A percentile compares a stretch with the other conserved stretches of the same genome.
Evolutionary conservation across 768 basidiomycete genomes (phyloP).

Genomic region (Tulasnella sp.): DNA sequence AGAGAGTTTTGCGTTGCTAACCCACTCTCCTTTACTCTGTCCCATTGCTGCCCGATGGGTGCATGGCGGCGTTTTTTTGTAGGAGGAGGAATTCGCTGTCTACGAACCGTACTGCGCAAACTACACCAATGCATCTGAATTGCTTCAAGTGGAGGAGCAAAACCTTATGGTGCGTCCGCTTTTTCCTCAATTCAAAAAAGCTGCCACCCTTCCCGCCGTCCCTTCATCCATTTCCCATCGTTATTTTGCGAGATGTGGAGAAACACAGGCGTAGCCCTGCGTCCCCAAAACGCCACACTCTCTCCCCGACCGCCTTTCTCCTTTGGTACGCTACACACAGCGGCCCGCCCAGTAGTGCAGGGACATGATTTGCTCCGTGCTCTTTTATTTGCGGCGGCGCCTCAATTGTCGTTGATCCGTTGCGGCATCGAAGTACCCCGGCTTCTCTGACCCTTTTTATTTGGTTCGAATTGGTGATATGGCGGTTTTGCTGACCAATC

Average conservation of each 20-base stretch:
- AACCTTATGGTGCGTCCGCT: conserved; percentile 67
- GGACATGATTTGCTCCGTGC: neutral
- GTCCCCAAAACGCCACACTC: neutral
- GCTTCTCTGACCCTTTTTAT: neutral
- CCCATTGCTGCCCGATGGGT: conserved; percentile 30
- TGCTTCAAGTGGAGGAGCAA: conserved; percentile 81
- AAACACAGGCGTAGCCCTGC: neutral
- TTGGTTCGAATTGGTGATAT: neutral
- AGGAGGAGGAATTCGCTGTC: conserved; percentile 94
- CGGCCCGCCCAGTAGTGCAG: neutral
- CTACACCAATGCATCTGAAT: conserved; percentile 79
- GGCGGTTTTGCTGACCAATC: neutral
- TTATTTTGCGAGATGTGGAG: neutral
- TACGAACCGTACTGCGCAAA: conserved; percentile 98
- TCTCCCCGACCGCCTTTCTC: neutral
- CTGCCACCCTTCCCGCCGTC: neutral
- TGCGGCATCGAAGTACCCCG: neutral
- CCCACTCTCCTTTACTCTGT: conserved; percentile 8
- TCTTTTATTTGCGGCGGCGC: neutral
- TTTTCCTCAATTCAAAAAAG: neutral
- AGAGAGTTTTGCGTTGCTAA: neutral
- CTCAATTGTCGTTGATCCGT: neutral
- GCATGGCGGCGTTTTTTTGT: conserved; percentile 40
- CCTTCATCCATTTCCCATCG: neutral
- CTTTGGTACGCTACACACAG: neutral